Evolutionary conservation across 176 grass and related monocot species (phyloP).

Genomic region (Rhynchospora pubera): DNA sequence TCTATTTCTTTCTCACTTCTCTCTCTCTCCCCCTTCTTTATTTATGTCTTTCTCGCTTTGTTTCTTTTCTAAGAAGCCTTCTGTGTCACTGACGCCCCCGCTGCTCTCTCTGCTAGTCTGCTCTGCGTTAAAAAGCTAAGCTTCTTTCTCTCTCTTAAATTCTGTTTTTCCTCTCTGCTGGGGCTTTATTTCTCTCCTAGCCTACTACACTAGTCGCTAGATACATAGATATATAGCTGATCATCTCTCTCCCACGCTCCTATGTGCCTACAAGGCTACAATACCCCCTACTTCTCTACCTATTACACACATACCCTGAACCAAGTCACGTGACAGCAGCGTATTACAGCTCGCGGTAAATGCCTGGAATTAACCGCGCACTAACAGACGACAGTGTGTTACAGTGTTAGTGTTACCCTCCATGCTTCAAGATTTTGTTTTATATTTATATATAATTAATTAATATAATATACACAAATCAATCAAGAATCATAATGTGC

Average conservation of each 20-base stretch:
- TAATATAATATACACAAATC: too few relatives aligned
- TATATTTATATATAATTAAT: too few relatives aligned
- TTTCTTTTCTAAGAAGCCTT: conserved; percentile 22
- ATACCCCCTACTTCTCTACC: background rate
- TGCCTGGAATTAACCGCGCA: background rate
- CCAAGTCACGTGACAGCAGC: conserved; percentile 17
- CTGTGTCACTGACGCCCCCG: background rate
- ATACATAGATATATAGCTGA: background rate
- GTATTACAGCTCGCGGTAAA: conserved; percentile 2
- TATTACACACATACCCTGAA: background rate
- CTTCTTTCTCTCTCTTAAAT: background rate
- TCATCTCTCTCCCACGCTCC: background rate
- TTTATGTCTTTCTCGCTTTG: background rate
- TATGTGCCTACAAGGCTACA: background rate
- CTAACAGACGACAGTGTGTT: background rate
- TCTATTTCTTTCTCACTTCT: conserved; percentile 16
- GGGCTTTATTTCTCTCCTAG: background rate
- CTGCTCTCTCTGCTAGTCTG: background rate
- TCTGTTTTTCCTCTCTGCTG: background rate
- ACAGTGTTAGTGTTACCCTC: too few relatives aligned
- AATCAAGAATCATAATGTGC: background rate
- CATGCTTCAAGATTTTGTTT: too few relatives aligned
- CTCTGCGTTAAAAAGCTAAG: conserved; percentile 23
- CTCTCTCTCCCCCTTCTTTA: background rate
- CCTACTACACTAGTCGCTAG: background rate